Conservation (phyloP, 148 eudicot genomes). For the Heliamphora exappendiculata region DNA sequence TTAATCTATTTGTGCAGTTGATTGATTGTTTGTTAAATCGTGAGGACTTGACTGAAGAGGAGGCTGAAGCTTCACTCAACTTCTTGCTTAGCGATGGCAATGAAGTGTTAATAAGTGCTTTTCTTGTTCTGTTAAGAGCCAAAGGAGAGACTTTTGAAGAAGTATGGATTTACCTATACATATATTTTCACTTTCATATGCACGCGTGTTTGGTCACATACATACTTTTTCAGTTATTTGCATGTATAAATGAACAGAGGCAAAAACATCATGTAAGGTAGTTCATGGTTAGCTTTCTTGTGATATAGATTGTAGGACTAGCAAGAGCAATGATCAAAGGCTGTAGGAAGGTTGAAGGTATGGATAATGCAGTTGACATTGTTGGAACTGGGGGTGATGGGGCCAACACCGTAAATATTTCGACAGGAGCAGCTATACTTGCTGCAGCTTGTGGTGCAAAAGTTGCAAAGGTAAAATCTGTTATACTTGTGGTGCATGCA, state of each 20-base stretch:
- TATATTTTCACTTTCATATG: neutral
- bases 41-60: constrained; percentile 54
- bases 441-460: constrained; percentile 79
- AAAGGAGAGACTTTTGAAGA: constrained; percentile 86
- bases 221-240: too few relatives aligned
- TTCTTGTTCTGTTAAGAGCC: constrained; percentile 74
- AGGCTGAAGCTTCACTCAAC: constrained; percentile 67
- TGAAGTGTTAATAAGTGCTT: constrained; percentile 69
- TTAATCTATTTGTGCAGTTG: constrained; percentile 37
- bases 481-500: neutral
- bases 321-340: constrained; percentile 67
- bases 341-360: constrained; percentile 48
- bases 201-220: too few relatives aligned
- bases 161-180: constrained; percentile 20
- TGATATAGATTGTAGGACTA: constrained; percentile 55
- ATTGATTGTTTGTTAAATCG: constrained; percentile 46
- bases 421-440: constrained; percentile 70
- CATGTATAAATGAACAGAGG: neutral
- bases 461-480: constrained; percentile 64
- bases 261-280: neutral
- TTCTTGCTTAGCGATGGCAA: constrained; percentile 54
- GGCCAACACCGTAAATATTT: constrained; percentile 70
- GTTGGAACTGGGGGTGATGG: constrained; percentile 86
- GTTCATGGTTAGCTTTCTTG: neutral
- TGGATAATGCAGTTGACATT: constrained; percentile 58